Evolutionary conservation across 1,139 yeast species (phyloP).

Genomic region (Taphrina betulina): DNA sequence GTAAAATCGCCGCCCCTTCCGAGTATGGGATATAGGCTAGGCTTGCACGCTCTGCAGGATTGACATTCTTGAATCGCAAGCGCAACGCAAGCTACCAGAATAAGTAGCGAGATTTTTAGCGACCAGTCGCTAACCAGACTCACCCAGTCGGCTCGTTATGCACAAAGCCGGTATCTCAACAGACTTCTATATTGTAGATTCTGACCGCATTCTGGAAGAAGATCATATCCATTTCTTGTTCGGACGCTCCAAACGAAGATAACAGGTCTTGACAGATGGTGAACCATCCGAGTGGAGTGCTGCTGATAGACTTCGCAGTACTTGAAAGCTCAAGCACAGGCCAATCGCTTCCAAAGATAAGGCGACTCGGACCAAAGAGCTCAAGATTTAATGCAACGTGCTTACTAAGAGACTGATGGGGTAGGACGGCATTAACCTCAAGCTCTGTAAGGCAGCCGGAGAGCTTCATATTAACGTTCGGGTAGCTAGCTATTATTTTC

Average conservation of each 20-base stretch:
- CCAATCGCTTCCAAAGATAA: conserved; percentile 30
- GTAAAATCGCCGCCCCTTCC: no score
- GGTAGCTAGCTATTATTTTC: background rate
- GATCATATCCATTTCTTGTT: background rate
- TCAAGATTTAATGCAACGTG: background rate
- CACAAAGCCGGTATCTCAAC: no score
- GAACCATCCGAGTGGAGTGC: conserved; percentile 15
- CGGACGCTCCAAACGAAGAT: background rate
- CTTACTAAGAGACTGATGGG: background rate
- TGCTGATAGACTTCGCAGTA: background rate
- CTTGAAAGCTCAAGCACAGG: conserved; percentile 5
- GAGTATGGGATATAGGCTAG: no score
- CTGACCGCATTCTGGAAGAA: background rate
- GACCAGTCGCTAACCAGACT: no score
- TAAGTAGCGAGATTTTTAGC: no score
- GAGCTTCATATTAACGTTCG: conserved; percentile 18
- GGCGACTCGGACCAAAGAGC: conserved; percentile 2
- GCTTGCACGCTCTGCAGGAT: no score
- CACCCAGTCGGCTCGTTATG: no score
- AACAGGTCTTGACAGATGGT: background rate
- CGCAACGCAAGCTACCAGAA: no score
- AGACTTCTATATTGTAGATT: conserved; percentile 5
- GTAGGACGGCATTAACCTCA: background rate
- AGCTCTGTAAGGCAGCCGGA: conserved; percentile 28
- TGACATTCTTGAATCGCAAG: no score